These are phyloP conservation scores for Helicosporidium sp. DNA, from an alignment of 139 green algal genomes.

Conservation along the genomic window DNA sequence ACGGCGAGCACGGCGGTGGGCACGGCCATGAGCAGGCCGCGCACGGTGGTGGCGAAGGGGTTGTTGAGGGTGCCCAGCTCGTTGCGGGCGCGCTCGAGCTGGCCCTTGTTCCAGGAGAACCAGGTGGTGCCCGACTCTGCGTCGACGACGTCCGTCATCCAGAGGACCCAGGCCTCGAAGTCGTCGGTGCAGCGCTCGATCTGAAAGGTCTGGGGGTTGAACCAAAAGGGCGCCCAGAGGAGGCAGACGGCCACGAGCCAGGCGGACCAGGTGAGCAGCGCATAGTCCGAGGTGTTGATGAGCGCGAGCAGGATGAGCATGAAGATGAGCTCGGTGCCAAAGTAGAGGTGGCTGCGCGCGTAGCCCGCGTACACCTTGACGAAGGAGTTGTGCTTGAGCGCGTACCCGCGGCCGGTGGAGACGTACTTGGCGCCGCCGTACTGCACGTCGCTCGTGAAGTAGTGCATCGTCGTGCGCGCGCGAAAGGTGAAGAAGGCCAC, in stretches of 20 bases:
- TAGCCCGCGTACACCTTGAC: slow-evolving; percentile 36
- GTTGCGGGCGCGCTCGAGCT: slow-evolving; percentile 28
- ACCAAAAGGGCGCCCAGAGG: slow-evolving; percentile 54
- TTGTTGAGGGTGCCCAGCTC: slow-evolving; percentile 14
- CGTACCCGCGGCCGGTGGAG: slow-evolving; percentile 60
- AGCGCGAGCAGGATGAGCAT: slow-evolving; percentile 32
- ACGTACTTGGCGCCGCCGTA: slow-evolving; percentile 58
- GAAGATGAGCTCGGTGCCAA: slow-evolving; percentile 38
- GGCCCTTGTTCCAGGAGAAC: slow-evolving; percentile 21
- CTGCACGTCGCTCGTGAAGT: slow-evolving; percentile 37
- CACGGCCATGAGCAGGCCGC: slow-evolving; percentile 12
- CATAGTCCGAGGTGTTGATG: slow-evolving; percentile 21
- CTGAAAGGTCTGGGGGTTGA: slow-evolving; percentile 45
- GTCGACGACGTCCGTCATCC: slow-evolving; percentile 29
- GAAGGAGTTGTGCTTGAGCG: slow-evolving; percentile 46
- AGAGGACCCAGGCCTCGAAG: slow-evolving; percentile 25
- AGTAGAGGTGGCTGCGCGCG: slow-evolving; percentile 45
- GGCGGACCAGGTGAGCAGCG: slow-evolving; percentile 32
- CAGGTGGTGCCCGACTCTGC: slow-evolving; percentile 18
- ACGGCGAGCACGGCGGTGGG: slow-evolving; percentile 17
- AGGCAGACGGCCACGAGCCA: slow-evolving; percentile 45
- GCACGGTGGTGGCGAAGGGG: slow-evolving; percentile 7
- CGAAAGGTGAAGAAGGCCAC: slow-evolving; percentile 51
- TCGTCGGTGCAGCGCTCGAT: slow-evolving; percentile 18
- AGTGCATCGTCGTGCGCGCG: slow-evolving; percentile 36